Evolutionary conservation across 1,139 yeast species (phyloP).

Genomic region (Lodderomyces oxycetoniae): DNA sequence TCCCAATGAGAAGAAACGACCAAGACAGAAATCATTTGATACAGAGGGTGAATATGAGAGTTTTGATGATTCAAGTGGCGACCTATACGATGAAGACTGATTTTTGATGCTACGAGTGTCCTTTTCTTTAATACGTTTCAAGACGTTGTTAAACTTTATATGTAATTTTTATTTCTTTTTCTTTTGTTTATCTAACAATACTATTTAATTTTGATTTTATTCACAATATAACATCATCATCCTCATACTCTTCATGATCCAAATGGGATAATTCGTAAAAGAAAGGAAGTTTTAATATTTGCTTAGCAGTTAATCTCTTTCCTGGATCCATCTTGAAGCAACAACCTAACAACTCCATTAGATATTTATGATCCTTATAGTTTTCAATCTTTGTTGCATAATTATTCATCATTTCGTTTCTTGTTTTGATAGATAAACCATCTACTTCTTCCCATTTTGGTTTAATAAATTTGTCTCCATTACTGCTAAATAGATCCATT

Average conservation of each 20-base stretch:
- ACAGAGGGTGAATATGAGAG: conserved; percentile 16
- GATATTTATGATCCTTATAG: conserved; percentile 38
- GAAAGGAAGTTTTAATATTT: conserved; percentile 52
- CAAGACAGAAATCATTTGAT: conserved; percentile 20
- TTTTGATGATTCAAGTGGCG: conserved; percentile 15
- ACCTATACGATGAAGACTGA: conserved; percentile 9
- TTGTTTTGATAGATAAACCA: conserved; percentile 2
- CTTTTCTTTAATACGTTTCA: background rate
- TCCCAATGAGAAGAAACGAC: conserved; percentile 16
- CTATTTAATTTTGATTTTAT: too few relatives aligned
- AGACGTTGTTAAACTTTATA: background rate
- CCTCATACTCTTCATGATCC: conserved; percentile 23
- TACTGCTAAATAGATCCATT: conserved; percentile 25
- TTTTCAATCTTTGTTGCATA: conserved; percentile 19
- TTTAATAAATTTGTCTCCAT: conserved; percentile 24
- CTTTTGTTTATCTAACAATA: conserved; percentile 3
- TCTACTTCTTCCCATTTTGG: conserved; percentile 14
- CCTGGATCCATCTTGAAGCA: conserved; percentile 56
- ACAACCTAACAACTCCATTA: conserved; percentile 49
- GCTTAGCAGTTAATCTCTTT: conserved; percentile 52
- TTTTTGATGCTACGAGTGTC: background rate
- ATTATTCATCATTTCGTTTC: conserved; percentile 8
- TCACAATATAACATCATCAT: conserved; percentile 25
- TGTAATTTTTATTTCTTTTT: conserved; percentile 1
- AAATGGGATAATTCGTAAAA: conserved; percentile 35